Percentiles rank a stretch among this genome's conserved stretches.
Evolutionary conservation across 139 green algal species (phyloP).

Genomic region (Nannochloris sp.): DNA sequence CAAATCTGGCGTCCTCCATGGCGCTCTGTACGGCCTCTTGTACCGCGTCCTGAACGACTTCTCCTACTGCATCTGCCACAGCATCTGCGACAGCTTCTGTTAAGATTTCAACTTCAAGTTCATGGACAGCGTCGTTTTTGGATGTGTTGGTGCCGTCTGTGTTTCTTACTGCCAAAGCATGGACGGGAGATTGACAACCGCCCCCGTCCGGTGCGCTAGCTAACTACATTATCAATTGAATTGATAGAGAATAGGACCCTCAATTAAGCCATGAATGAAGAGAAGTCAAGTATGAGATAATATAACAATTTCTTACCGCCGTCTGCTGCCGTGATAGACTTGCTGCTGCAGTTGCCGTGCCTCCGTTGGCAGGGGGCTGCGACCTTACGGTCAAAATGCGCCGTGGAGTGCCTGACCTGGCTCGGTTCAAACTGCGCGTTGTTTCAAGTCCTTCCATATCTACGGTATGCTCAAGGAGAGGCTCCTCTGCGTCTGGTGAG

Average conservation of each 20-base stretch:
- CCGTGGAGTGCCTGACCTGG: not conserved
- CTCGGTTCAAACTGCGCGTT: no score
- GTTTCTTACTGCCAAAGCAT: not conserved
- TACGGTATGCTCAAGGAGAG: not conserved
- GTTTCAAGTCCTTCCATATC: not conserved
- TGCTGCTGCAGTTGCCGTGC: no score
- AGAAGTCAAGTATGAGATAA: no score
- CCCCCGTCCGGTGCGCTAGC: not conserved
- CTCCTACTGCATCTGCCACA: not conserved
- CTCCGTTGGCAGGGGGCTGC: no score
- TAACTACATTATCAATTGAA: not conserved
- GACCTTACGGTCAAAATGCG: not conserved
- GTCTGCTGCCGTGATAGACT: no score
- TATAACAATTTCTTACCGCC: not conserved
- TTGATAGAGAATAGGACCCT: not conserved
- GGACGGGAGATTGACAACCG: no score
- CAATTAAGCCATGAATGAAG: no score
- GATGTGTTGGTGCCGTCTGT: not conserved
- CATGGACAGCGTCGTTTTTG: not conserved
- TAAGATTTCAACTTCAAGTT: not conserved
- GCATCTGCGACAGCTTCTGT: not conserved
- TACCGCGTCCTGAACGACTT: not conserved
- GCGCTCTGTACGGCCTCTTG: not conserved
- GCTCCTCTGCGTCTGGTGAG: not conserved
- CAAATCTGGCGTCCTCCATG: not conserved